Evolutionary conservation across 2,329 filamentous ascomycete species (phyloP).

Genomic region (Venturia oleaginea): DNA sequence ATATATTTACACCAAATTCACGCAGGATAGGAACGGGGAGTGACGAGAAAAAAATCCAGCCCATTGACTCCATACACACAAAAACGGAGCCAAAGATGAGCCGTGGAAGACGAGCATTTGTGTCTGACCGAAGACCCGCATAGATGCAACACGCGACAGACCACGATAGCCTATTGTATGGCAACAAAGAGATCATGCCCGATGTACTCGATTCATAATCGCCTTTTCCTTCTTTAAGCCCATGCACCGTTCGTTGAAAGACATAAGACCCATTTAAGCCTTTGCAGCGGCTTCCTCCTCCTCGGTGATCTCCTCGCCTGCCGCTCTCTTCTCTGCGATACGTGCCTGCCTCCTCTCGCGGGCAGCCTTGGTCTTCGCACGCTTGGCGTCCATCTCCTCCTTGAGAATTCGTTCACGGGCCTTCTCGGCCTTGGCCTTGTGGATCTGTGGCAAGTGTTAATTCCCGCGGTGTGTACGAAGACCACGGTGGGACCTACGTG

Average conservation of each 20-base stretch:
- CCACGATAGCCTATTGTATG: background rate
- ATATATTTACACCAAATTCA: background rate
- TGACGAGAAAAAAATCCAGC: background rate
- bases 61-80: constrained; percentile 4
- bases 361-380: constrained; percentile 99
- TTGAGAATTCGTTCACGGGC: constrained; percentile 89
- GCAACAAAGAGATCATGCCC: background rate
- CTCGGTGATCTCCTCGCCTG: constrained; percentile 61
- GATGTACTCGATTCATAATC: constrained; percentile 2
- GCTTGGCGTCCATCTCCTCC: constrained; percentile 99
- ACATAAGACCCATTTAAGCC: background rate
- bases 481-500: constrained; percentile 65
- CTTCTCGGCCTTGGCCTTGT: constrained; percentile 99
- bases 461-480: constrained; percentile 20
- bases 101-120: background rate
- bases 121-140: background rate
- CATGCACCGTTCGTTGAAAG: background rate
- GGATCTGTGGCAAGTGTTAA: constrained; percentile 58
- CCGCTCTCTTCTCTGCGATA: constrained; percentile 80
- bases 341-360: constrained; percentile 97
- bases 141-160: constrained; percentile 1
- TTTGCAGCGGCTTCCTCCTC: constrained; percentile 9
- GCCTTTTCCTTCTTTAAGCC: background rate
- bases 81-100: background rate
- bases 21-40: background rate